Evolutionary conservation across 352 stramenopile species (phyloP), one percentile per base, ranked within the genome.

Genomic region (Globisporangium alternatum): DNA sequence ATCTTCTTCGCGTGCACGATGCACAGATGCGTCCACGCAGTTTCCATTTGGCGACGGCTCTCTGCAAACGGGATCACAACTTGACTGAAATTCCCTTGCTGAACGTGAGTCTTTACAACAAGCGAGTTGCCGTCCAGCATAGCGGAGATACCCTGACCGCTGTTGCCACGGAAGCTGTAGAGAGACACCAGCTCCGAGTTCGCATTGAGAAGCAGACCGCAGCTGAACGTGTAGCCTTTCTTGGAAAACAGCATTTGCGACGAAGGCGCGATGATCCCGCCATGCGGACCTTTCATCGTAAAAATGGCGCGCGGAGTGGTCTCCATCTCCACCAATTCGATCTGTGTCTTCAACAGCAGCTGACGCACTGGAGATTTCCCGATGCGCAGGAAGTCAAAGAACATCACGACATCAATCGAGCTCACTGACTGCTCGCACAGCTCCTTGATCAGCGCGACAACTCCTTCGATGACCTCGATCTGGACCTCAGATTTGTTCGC

Each of bases 1-100:
- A 96, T 93, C 56, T 93, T 96, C 67, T 93, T 94, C 1, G 82
- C 74, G 63, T 96, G 87, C 0, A 93, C 83, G 52, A 96, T 71
- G 57, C 80, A 91, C 37, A 96, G 48, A 53, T 93, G 84, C 1
- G 87, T 74, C 87, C 85, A 96, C 13, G 66, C 52, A 25, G 51
- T 62, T 59, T 89, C 65, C 76, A 93, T 89, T 35, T 77, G 74
- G 0, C 66, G 62, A 30, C 84, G 66, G 43, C 68, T 74, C 2
- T 79, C 72, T 0, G 60, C 63, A 60, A 95, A 89, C 10, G 81
- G 80, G 2, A 93, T 72, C n/a, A 78, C 64, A 6, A 88, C 63
- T 60, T 92, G 80, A 15, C 75, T 75, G 31, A 76, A 72, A 43
- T 45, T 69, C 10, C 74, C 73, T 58, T 89, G 78, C 0, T 64